Percentiles rank a stretch among this genome's conserved stretches.
Evolutionary conservation across 805 yeast species (phyloP).

Genomic region (Pichia phayaonensis): DNA sequence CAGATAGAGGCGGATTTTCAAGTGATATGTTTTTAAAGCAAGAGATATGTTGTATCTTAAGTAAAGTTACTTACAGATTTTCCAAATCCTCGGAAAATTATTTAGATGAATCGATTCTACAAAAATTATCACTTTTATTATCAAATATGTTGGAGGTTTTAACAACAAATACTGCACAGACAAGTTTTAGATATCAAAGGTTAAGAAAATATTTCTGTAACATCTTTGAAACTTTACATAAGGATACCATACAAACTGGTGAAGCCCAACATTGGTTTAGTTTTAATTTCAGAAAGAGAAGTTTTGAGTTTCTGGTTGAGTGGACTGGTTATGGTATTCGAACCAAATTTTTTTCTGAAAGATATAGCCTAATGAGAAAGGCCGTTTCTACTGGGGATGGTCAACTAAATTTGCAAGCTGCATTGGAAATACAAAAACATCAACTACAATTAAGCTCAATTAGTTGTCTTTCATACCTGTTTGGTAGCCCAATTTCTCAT

Average conservation of each 20-base stretch:
- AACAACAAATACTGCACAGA: constrained; percentile 49
- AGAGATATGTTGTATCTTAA: constrained; percentile 71
- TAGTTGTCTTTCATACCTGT: constrained; percentile 76
- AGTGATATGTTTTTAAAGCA: constrained; percentile 39
- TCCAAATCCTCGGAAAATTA: constrained; percentile 42
- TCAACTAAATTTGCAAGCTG: constrained; percentile 51
- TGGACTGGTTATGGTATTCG: constrained; percentile 92
- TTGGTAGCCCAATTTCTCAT: constrained; percentile 64
- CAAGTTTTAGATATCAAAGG: constrained; percentile 63
- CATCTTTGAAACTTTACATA: constrained; percentile 65
- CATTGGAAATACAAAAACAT: constrained; percentile 72
- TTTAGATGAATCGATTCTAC: constrained; percentile 62
- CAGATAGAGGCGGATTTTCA: constrained; percentile 14
- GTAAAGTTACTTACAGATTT: constrained; percentile 59
- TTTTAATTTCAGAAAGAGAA: constrained; percentile 75
- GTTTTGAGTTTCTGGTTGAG: constrained; percentile 75
- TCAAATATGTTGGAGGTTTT: constrained; percentile 52
- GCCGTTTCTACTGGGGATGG: constrained; percentile 30
- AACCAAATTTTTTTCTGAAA: constrained; percentile 49
- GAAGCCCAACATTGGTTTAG: constrained; percentile 59
- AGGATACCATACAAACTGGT: constrained; percentile 40
- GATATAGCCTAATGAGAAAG: constrained; percentile 53
- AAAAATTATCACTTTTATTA: constrained; percentile 53
- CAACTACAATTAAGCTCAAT: constrained; percentile 64
- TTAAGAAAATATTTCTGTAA: constrained; percentile 80